Evolutionary conservation across 805 yeast species (phyloP).

Genomic region (Kregervanrija delftensis): DNA sequence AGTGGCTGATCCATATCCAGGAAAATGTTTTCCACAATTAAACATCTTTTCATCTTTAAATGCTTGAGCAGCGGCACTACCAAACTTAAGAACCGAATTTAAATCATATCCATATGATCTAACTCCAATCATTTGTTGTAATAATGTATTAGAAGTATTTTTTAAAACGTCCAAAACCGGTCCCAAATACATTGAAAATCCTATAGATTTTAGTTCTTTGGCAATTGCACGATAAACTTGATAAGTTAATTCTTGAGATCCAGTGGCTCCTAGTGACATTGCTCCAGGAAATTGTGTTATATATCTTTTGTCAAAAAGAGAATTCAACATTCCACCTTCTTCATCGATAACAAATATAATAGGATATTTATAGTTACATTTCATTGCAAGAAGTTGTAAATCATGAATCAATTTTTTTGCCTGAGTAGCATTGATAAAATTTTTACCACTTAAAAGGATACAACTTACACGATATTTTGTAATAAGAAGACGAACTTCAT

Average conservation of each 20-base stretch:
- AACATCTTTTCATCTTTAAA: conserved; percentile 45
- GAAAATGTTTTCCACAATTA: conserved; percentile 55
- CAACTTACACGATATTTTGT: conserved; percentile 44
- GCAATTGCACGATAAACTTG: conserved; percentile 48
- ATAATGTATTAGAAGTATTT: conserved; percentile 39
- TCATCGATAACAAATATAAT: conserved; percentile 51
- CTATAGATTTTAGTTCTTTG: conserved; percentile 41
- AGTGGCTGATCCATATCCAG: conserved; percentile 55
- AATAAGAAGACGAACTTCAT: conserved; percentile 45
- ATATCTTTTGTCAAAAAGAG: conserved; percentile 42
- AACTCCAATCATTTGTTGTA: conserved; percentile 51
- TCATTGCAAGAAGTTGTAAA: conserved; percentile 44
- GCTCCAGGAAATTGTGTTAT: conserved; percentile 56
- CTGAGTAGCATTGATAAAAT: conserved; percentile 43
- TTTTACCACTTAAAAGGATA: conserved; percentile 45
- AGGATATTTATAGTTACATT: conserved; percentile 45
- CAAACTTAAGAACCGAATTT: conserved; percentile 47
- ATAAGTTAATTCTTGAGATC: conserved; percentile 40
- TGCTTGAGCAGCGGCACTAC: conserved; percentile 45
- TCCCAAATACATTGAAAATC: conserved; percentile 47
- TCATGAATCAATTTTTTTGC: conserved; percentile 42
- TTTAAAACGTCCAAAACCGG: conserved; percentile 57
- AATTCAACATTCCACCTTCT: conserved; percentile 58
- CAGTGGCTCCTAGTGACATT: conserved; percentile 56
- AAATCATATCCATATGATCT: conserved; percentile 57